Percentiles rank a stretch among this genome's conserved stretches.
phyloP scores from a whole-genome alignment of 495 filamentous ascomycete genomes.

The Glarea lozoyensis region DNA sequence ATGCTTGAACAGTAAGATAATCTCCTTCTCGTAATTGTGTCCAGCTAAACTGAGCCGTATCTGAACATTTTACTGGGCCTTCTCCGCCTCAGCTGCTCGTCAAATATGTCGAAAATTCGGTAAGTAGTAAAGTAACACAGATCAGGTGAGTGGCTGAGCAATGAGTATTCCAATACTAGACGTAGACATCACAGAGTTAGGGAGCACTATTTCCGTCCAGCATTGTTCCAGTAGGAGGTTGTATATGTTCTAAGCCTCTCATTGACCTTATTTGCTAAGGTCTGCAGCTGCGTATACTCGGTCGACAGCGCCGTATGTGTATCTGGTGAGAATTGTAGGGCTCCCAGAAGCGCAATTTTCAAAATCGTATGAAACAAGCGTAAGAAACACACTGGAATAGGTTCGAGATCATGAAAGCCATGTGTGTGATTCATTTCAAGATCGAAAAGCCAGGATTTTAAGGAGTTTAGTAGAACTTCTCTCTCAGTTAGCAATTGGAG shows the following conservation, averaged over 20 bases:
- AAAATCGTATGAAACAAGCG: constrained; percentile 27
- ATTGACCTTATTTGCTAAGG: constrained; percentile 22
- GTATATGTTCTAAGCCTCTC: constrained; percentile 25
- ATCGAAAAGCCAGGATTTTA: constrained; percentile 26
- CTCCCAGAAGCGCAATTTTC: constrained; percentile 26
- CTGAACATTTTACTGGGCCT: constrained; percentile 13
- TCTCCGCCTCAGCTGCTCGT: constrained; percentile 16
- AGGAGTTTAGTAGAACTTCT: constrained; percentile 24
- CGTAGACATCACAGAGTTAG: constrained; percentile 20
- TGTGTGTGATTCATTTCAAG: constrained; percentile 23
- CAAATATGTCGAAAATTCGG: constrained; percentile 19
- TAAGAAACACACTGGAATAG: constrained; percentile 28
- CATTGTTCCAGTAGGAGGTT: constrained; percentile 17
- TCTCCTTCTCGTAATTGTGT: background rate
- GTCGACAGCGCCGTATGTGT: constrained; percentile 22
- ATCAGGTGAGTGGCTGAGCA: constrained; percentile 20
- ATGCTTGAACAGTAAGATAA: constrained; percentile 13
- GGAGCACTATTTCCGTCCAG: constrained; percentile 18
- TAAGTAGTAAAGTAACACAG: constrained; percentile 19
- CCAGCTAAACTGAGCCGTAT: constrained; percentile 6
- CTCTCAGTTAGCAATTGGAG: constrained; percentile 27
- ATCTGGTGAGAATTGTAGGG: constrained; percentile 24
- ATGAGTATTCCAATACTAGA: constrained; percentile 19
- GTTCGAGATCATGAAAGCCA: constrained; percentile 19
- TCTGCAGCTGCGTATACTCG: constrained; percentile 25